These are phyloP conservation scores for Lepidium africanum DNA, from an alignment of 345 rosid species.

Conservation along the genomic window DNA sequence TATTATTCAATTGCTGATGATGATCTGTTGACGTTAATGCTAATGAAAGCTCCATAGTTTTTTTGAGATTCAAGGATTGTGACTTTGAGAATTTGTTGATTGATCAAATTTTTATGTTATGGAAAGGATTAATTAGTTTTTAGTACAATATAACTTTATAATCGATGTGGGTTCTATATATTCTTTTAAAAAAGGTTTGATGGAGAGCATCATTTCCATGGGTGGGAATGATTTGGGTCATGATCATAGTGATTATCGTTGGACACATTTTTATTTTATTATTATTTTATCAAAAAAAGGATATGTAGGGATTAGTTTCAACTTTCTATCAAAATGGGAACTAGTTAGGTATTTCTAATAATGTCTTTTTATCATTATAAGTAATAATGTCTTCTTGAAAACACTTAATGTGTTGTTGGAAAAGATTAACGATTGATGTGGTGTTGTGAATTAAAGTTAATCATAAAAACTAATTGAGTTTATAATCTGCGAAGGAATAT, in stretches of 20 bases:
- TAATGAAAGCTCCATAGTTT: slow-evolving; percentile 11
- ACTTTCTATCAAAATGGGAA: slow-evolving; percentile 10
- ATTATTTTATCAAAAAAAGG: background rate
- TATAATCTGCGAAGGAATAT: background rate
- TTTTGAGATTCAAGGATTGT: background rate
- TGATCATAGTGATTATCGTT: slow-evolving; percentile 28
- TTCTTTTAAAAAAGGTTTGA: background rate
- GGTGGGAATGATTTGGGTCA: slow-evolving; percentile 37
- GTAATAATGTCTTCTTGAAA: slow-evolving; percentile 10
- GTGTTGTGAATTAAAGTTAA: slow-evolving; percentile 26
- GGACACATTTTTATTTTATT: background rate
- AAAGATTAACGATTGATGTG: background rate
- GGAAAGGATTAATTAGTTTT: background rate
- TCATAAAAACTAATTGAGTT: background rate
- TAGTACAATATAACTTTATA: background rate
- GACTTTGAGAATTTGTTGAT: slow-evolving; percentile 17
- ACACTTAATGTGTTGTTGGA: background rate
- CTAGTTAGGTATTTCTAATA: slow-evolving; percentile 3
- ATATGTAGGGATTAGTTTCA: slow-evolving; percentile 1
- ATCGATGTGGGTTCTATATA: slow-evolving; percentile 20
- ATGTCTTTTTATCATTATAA: slow-evolving; percentile 3
- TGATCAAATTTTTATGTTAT: slow-evolving; percentile 21
- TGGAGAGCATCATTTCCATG: slow-evolving; percentile 29
- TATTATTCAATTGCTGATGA: background rate
- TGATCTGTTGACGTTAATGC: slow-evolving; percentile 5